Conservation (phyloP, 352 stramenopile species). For the Phytophthora citricola region DNA sequence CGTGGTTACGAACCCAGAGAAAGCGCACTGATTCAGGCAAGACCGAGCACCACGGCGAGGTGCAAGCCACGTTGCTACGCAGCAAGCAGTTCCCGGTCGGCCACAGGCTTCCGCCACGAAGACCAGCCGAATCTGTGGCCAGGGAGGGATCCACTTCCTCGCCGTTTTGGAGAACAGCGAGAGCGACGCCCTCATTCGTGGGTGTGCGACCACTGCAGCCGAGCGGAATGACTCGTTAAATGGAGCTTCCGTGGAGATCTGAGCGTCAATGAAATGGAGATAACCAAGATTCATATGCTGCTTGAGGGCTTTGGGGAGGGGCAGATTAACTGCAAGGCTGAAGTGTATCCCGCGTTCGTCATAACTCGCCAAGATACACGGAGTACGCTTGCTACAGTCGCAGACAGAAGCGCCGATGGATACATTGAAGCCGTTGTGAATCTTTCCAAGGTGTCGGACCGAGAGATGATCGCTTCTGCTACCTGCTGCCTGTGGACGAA, state of each 20-base stretch:
- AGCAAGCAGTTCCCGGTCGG: neutral
- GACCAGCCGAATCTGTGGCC: neutral
- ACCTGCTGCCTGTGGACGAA: slow-evolving; percentile 5
- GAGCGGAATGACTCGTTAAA: no score
- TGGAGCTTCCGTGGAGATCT: no score
- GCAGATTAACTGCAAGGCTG: neutral
- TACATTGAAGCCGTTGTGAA: slow-evolving; percentile 23
- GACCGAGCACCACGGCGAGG: neutral
- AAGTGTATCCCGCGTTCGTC: slow-evolving; percentile 21
- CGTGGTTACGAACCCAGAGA: slow-evolving; percentile 27
- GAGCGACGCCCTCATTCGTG: neutral
- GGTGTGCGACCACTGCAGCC: no score
- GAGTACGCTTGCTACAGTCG: slow-evolving; percentile 20
- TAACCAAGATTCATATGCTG: neutral
- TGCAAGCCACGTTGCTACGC: slow-evolving; percentile 25
- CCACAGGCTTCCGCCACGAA: neutral
- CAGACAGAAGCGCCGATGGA: slow-evolving; percentile 19
- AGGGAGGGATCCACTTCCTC: neutral
- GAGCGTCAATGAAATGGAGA: neutral
- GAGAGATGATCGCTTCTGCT: neutral
- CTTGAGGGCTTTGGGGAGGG: neutral
- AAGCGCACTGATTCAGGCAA: neutral
- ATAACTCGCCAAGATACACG: slow-evolving; percentile 12
- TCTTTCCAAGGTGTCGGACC: slow-evolving; percentile 18
- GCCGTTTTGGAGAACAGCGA: neutral